A percentile compares a stretch with the other conserved stretches of the same genome.
phyloP scores from a whole-genome alignment of 768 basidiomycete species.

The Xerocomellus intermedius region DNA sequence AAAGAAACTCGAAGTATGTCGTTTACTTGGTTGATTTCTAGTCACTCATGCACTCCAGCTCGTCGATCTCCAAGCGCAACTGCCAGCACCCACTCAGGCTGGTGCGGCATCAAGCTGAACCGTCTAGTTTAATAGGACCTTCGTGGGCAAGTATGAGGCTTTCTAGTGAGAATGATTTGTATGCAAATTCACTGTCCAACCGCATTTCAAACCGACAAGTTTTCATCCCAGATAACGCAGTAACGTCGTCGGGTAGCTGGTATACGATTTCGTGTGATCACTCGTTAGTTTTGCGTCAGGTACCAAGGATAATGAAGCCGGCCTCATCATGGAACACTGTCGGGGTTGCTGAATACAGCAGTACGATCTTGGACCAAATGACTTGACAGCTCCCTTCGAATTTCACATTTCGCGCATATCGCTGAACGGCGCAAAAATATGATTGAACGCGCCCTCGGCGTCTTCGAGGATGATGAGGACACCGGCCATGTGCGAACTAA shows the following conservation, averaged over 20 bases:
- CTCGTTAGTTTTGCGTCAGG: not conserved
- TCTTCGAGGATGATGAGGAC: not conserved
- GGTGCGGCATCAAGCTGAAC: slow-evolving; percentile 8
- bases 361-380: not conserved
- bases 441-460: not conserved
- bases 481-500: not conserved
- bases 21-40: not conserved
- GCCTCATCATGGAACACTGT: not conserved
- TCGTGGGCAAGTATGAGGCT: not conserved
- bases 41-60: slow-evolving; percentile 43
- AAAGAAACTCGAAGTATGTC: slow-evolving; percentile 74
- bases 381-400: not conserved
- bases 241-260: not conserved
- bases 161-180: not conserved
- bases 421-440: not conserved
- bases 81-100: slow-evolving; percentile 44
- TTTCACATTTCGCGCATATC: not conserved
- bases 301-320: not conserved
- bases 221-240: not conserved
- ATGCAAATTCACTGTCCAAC: not conserved
- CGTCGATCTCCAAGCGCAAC: slow-evolving; percentile 61
- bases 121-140: not conserved
- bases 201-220: not conserved
- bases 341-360: not conserved
- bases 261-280: not conserved